A percentile compares a stretch with the other conserved stretches of the same genome.
Conservation (phyloP, 2,329 filamentous ascomycete genomes). For the Scortechinia acanthostroma region DNA sequence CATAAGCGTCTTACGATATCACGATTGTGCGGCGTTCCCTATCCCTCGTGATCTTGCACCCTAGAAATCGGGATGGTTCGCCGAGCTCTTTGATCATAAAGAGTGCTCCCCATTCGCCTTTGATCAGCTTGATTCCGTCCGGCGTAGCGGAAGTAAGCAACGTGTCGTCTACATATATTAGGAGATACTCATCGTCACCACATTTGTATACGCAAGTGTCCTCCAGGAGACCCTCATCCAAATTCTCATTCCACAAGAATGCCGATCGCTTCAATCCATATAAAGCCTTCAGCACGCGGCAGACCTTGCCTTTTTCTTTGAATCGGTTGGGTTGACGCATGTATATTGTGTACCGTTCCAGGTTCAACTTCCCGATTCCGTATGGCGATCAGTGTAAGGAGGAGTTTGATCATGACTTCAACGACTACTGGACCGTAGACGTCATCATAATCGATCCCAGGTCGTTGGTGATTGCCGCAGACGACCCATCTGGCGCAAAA, state of each 20-base stretch:
- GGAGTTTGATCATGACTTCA: slow-evolving; percentile 1
- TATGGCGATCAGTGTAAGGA: not conserved
- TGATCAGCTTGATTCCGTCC: too few relatives aligned
- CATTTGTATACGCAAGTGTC: not conserved
- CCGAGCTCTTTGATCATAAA: too few relatives aligned
- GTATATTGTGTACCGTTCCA: not conserved
- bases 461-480: slow-evolving; percentile 2
- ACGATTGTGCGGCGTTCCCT: too few relatives aligned
- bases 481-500: not conserved
- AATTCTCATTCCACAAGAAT: not conserved
- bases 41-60: too few relatives aligned
- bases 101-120: too few relatives aligned
- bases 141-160: too few relatives aligned
- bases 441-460: not conserved
- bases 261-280: not conserved
- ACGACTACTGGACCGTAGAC: not conserved
- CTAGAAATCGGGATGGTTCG: too few relatives aligned
- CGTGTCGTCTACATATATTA: too few relatives aligned
- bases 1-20: too few relatives aligned
- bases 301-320: not conserved
- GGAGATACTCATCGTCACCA: not conserved
- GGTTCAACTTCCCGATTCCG: not conserved
- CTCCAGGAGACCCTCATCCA: not conserved
- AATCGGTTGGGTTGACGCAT: not conserved
- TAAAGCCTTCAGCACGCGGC: not conserved